These are phyloP conservation scores for Gamsiella multidivaricata DNA, from an alignment of 192 early-diverging fungal species.

Conservation along the genomic window DNA sequence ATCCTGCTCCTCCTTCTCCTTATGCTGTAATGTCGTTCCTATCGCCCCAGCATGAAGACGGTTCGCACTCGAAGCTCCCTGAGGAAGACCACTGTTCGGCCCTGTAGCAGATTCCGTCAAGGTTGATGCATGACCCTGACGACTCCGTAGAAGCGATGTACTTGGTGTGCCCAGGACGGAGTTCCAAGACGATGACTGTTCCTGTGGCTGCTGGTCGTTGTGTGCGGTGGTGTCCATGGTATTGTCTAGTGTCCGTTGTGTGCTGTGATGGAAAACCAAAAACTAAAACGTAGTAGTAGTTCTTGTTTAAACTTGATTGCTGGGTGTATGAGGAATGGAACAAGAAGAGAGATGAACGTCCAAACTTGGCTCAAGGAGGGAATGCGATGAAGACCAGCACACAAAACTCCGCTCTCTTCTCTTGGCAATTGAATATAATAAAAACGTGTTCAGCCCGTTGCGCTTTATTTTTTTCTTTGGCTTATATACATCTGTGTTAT, in stretches of 20 bases:
- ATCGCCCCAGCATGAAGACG: neutral
- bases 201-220: neutral
- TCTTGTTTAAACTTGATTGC: neutral
- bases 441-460: too few relatives aligned
- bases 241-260: too few relatives aligned
- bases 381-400: too few relatives aligned
- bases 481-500: neutral
- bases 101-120: too few relatives aligned
- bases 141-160: neutral
- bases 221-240: neutral
- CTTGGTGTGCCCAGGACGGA: neutral
- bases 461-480: conserved; percentile 6
- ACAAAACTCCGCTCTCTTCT: too few relatives aligned
- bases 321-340: neutral
- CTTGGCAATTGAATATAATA: too few relatives aligned
- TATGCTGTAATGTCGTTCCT: neutral
- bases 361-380: too few relatives aligned
- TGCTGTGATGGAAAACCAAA: too few relatives aligned
- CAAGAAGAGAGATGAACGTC: neutral
- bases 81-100: neutral
- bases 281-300: too few relatives aligned
- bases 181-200: neutral
- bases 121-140: neutral
- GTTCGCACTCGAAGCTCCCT: neutral
- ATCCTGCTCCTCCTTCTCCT: neutral